Base-by-base conservation (phyloP, 1,284 basidiomycete genomes). In the Fistulina hepatica region DNA sequence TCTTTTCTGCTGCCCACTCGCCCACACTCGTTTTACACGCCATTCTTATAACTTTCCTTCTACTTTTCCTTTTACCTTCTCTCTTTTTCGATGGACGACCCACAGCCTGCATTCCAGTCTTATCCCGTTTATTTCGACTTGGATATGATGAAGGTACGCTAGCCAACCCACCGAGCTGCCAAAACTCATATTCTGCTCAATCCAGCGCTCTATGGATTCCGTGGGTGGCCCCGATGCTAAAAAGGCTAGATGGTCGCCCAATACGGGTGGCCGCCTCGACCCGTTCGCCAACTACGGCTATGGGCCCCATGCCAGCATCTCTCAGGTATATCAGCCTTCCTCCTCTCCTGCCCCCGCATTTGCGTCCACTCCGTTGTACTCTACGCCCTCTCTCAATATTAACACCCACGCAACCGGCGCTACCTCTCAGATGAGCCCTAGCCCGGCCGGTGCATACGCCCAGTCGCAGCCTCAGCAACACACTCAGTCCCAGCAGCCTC, bases 181-280 rank as follows among this genome's bases (percentile, higher is more conserved):
- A 30, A 30, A 15, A 36, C 17, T 32, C 44, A 20, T 21, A 21
- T 32, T 40, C 34, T 36, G 31, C n/a, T 34, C 39, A 35, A 33
- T 30, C 17, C 56, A 82, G 80, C 70, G 77, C 60, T 74, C 83
- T 41, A 83, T 89, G 68, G 85, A 90, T 61, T 58, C 77, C 53
- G 68, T 73, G 47, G 77, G 76, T 53, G 82, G 81, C 52, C 80
- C 81, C 51, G 81, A 85, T 60, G 69, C 81, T 36, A 90, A 89
- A 71, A 89, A 88, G 63, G 76, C 83, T 40, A 79, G 84, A 48
- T 86, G 82, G 81, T 84, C 80, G 35, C 81, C 81, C 41, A 76
- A 68, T 21, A 57, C 53, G 39, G 52, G 54, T 44, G 60, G 65
- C 31, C 58, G 64, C 38, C 70, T 76, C 37, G 80, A 84, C 54